Percentiles rank a stretch among this genome's conserved stretches.
Evolutionary conservation across 257 asterid species (phyloP).

Genomic region (Solanum neorickii): DNA sequence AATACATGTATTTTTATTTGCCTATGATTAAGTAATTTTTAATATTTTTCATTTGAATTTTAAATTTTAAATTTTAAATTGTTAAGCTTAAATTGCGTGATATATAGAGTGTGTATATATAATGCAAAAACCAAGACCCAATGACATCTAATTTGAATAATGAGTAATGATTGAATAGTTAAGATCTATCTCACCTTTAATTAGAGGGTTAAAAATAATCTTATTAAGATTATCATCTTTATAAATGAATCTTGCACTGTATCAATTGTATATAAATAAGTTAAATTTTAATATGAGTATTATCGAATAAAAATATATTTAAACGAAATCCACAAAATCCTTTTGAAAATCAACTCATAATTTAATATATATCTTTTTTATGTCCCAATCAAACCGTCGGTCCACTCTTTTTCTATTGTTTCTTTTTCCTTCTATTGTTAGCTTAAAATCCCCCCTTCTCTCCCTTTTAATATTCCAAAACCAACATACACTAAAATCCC

Average conservation of each 20-base stretch:
- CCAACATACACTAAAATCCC: neutral
- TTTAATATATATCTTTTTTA: neutral
- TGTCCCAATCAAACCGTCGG: slow-evolving; percentile 36
- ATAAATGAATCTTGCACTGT: neutral
- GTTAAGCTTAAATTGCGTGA: neutral
- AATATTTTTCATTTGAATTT: neutral
- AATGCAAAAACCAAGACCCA: neutral
- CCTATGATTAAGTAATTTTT: neutral
- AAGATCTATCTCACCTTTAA: neutral
- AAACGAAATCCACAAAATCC: neutral
- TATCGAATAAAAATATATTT: neutral
- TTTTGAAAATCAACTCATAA: neutral
- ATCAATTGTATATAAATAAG: neutral
- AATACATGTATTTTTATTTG: neutral
- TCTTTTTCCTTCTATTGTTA: neutral
- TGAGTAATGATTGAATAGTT: neutral
- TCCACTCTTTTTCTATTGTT: slow-evolving; percentile 14
- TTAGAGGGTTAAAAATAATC: neutral
- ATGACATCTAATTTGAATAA: neutral
- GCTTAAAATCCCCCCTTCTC: slow-evolving; percentile 10
- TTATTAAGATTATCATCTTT: neutral
- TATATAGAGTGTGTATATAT: neutral
- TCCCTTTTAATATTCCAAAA: neutral
- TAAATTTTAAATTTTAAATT: no score
- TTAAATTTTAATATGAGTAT: neutral